Percentiles rank a stretch among this genome's conserved stretches.
These are phyloP conservation scores for Stylosanthes scabra DNA, from an alignment of 331 rosid species.

Conservation along the genomic window DNA sequence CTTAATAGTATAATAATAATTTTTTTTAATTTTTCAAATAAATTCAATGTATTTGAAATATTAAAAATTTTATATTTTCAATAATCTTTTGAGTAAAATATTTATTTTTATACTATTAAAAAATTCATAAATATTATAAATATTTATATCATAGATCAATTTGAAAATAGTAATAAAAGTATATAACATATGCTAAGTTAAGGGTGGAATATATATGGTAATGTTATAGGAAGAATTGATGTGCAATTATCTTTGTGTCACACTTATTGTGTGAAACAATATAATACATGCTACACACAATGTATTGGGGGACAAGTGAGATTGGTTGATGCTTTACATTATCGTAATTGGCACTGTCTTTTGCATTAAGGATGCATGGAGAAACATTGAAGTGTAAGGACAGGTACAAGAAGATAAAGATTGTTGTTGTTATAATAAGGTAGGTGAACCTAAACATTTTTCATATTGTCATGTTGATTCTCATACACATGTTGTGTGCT, in stretches of 20 bases:
- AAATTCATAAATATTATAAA: too few relatives aligned
- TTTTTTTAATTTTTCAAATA: too few relatives aligned
- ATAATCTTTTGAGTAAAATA: too few relatives aligned
- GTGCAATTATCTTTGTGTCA: slow-evolving; percentile 11
- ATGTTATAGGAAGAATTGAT: neutral
- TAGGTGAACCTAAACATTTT: slow-evolving; percentile 27
- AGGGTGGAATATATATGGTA: slow-evolving; percentile 7
- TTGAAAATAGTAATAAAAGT: neutral
- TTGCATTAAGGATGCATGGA: slow-evolving; percentile 1
- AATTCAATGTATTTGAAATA: too few relatives aligned
- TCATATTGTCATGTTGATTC: slow-evolving; percentile 18
- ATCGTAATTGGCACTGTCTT: slow-evolving; percentile 8
- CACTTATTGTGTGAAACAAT: neutral
- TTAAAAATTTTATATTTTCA: too few relatives aligned
- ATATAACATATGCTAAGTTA: neutral
- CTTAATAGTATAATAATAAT: too few relatives aligned
- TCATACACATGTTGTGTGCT: neutral
- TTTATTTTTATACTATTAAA: too few relatives aligned
- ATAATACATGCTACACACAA: too few relatives aligned
- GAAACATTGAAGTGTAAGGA: slow-evolving; percentile 32
- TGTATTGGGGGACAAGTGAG: neutral
- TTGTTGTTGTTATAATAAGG: slow-evolving; percentile 35
- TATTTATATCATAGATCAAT: too few relatives aligned
- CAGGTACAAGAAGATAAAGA: slow-evolving; percentile 28
- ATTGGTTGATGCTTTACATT: slow-evolving; percentile 10